phyloP scores from a whole-genome alignment of 768 basidiomycete genomes.

The Boletus sp. region DNA sequence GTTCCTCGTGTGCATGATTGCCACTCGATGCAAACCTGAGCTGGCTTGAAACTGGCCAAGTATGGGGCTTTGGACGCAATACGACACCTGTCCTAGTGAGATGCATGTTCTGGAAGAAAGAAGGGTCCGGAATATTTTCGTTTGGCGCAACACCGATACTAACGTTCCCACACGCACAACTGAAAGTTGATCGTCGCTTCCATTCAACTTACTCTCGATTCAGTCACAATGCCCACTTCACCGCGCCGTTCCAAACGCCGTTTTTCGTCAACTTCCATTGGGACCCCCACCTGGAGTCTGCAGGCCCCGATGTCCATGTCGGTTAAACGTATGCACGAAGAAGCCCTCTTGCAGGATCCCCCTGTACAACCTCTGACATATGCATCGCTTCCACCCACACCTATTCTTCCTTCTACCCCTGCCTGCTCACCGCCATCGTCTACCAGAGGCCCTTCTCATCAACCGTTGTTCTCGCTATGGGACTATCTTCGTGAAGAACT shows the following conservation, averaged over 20 bases:
- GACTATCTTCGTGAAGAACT: conserved; percentile 89
- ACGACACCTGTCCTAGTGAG: conserved; percentile 40
- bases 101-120: conserved; percentile 15
- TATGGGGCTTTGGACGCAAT: conserved; percentile 35
- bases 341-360: conserved; percentile 3
- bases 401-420: conserved; percentile 52
- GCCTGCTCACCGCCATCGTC: conserved; percentile 25
- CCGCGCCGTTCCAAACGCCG: conserved; percentile 34
- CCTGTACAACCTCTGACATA: conserved; percentile 49
- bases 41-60: conserved; percentile 30
- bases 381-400: conserved; percentile 73
- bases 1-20: conserved; percentile 42
- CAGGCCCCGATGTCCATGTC: conserved; percentile 11
- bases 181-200: neutral
- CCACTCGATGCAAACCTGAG: conserved; percentile 45
- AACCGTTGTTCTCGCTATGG: conserved; percentile 79
- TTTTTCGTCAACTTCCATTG: conserved; percentile 31
- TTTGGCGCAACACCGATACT: neutral
- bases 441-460: conserved; percentile 18
- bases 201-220: neutral
- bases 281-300: conserved; percentile 22
- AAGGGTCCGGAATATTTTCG: neutral
- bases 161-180: conserved; percentile 19
- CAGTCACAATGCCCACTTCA: conserved; percentile 28
- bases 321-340: conserved; percentile 16